A percentile compares a stretch with the other conserved stretches of the same genome.
These are phyloP conservation scores for Hemileccinum impolitum DNA, from an alignment of 768 basidiomycete genomes.

Conservation along the genomic window DNA sequence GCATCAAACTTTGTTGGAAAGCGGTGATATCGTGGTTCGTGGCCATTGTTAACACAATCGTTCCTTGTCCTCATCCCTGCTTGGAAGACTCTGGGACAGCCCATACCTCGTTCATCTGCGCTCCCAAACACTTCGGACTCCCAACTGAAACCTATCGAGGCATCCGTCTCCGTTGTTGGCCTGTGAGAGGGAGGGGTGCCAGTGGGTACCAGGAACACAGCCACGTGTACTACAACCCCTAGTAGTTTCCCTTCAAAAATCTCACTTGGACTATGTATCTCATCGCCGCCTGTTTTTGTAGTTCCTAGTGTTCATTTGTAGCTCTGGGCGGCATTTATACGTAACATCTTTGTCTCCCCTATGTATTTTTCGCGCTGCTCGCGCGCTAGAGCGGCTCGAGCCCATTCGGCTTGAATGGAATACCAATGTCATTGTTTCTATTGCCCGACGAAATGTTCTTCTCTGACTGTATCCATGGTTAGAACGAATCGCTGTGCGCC, in stretches of 20 bases:
- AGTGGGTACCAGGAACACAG: background rate
- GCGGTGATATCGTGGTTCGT: conserved; percentile 46
- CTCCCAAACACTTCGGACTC: conserved; percentile 40
- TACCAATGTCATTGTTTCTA: background rate
- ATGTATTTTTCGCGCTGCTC: background rate
- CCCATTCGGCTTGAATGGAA: background rate
- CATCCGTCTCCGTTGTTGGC: conserved; percentile 36
- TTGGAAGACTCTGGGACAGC: conserved; percentile 39
- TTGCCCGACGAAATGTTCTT: background rate
- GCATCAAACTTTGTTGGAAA: conserved; percentile 34
- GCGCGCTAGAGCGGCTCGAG: background rate
- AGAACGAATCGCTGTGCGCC: background rate
- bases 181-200: conserved; percentile 13
- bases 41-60: background rate
- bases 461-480: background rate
- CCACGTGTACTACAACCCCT: background rate
- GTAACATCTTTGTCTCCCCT: background rate
- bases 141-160: conserved; percentile 46
- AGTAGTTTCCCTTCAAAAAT: background rate
- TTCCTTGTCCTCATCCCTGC: conserved; percentile 7
- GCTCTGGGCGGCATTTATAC: background rate
- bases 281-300: conserved; percentile 1
- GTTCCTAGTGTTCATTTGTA: background rate
- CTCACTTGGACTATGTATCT: background rate
- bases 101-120: conserved; percentile 36